Conservation (phyloP, 2,329 filamentous ascomycete genomes). For the Sphaerulina musiva region DNA sequence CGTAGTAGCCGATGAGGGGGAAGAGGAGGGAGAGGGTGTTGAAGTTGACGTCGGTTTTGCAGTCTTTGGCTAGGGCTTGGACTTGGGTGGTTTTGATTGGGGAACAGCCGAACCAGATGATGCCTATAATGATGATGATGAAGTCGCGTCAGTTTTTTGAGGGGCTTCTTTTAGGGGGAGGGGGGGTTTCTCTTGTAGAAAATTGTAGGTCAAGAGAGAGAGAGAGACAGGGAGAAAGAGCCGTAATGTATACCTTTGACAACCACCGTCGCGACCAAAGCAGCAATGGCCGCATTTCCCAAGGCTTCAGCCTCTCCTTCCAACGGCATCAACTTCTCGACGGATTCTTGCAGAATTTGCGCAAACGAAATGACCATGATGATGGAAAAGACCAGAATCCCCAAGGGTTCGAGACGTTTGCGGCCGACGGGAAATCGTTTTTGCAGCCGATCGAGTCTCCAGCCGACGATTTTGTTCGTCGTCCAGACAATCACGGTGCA, state of each 20-base stretch:
- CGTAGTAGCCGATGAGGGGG: slow-evolving; percentile 54
- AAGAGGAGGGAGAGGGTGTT: slow-evolving; percentile 59
- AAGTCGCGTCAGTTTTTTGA: neutral
- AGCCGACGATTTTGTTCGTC: slow-evolving; percentile 53
- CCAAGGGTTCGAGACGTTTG: slow-evolving; percentile 53
- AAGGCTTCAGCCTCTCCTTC: slow-evolving; percentile 47
- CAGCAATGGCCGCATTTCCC: slow-evolving; percentile 49
- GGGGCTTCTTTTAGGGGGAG: no score
- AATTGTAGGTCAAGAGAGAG: neutral
- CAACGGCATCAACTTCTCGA: slow-evolving; percentile 49
- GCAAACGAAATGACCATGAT: slow-evolving; percentile 59
- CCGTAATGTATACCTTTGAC: slow-evolving; percentile 43
- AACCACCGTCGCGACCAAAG: slow-evolving; percentile 52
- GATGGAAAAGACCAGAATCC: slow-evolving; percentile 57
- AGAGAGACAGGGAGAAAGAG: neutral
- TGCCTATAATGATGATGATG: slow-evolving; percentile 24
- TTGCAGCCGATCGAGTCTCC: slow-evolving; percentile 47
- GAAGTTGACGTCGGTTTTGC: slow-evolving; percentile 59
- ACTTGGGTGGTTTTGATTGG: slow-evolving; percentile 59
- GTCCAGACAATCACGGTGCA: slow-evolving; percentile 57
- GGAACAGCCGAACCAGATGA: slow-evolving; percentile 55
- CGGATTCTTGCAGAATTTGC: slow-evolving; percentile 56
- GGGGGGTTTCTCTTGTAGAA: no score
- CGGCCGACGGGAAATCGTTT: slow-evolving; percentile 54
- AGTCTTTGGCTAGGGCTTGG: slow-evolving; percentile 57